phyloP scores from a whole-genome alignment of 345 rosid species.

The Lenwebbia sp. region DNA sequence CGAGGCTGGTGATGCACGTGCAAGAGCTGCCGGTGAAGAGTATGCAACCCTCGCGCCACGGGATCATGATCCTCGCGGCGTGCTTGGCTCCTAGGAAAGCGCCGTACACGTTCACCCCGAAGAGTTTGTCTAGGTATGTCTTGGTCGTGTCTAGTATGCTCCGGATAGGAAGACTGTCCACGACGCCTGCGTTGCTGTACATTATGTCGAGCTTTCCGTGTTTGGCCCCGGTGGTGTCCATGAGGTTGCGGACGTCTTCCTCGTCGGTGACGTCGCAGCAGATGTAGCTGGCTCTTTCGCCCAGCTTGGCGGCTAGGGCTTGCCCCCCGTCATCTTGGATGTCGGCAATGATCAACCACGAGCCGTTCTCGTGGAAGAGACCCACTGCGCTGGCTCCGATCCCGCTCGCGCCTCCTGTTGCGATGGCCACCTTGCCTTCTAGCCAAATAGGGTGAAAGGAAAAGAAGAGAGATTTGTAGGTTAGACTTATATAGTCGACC shows the following conservation, averaged over 20 bases:
- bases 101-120: constrained; percentile 21
- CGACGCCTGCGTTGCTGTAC: constrained; percentile 26
- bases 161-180: background rate
- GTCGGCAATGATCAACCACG: constrained; percentile 32
- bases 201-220: constrained; percentile 33
- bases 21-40: constrained; percentile 21
- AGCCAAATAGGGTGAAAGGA: constrained; percentile 1
- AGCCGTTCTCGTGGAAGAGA: constrained; percentile 22
- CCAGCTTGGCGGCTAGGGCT: constrained; percentile 10
- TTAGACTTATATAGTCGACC: background rate
- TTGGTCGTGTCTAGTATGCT: constrained; percentile 12
- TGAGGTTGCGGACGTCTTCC: constrained; percentile 9
- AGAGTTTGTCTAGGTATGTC: constrained; percentile 15
- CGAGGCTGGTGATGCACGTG: constrained; percentile 14
- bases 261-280: constrained; percentile 28
- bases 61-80: constrained; percentile 29
- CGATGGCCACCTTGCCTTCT: constrained; percentile 25
- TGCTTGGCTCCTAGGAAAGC: constrained; percentile 32
- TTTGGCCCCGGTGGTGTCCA: constrained; percentile 15
- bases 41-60: constrained; percentile 17
- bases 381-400: constrained; percentile 17
- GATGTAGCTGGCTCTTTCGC: constrained; percentile 12
- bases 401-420: constrained; percentile 31
- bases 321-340: constrained; percentile 18
- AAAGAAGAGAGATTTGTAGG: background rate